A percentile compares a stretch with the other conserved stretches of the same genome.
These are phyloP conservation scores for Sporothrix inflata DNA, from an alignment of 2,329 filamentous ascomycete genomes.

Conservation along the genomic window DNA sequence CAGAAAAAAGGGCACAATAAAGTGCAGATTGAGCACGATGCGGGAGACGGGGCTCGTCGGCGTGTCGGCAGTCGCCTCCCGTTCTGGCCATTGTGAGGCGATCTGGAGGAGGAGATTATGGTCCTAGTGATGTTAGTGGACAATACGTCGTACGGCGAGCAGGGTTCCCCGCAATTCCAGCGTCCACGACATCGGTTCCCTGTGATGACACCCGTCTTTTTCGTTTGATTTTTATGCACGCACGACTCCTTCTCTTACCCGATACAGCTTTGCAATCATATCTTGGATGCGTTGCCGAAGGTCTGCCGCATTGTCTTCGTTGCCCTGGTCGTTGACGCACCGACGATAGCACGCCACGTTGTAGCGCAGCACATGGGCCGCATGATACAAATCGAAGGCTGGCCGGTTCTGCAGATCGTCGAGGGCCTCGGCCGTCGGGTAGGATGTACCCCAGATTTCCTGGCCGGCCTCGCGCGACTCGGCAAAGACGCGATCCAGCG, in stretches of 20 bases:
- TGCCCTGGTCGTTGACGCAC: background rate
- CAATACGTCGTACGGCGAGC: too few species aligned
- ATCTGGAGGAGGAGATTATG: background rate
- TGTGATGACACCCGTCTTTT: too few species aligned
- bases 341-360: background rate
- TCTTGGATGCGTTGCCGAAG: background rate
- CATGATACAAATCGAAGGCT: too few species aligned
- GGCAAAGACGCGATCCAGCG: too few species aligned
- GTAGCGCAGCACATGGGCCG: background rate
- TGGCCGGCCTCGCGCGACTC: too few species aligned
- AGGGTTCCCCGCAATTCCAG: background rate
- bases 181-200: too few species aligned
- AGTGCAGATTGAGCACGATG: background rate
- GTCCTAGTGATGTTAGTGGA: background rate
- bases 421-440: too few species aligned
- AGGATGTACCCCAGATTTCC: too few species aligned
- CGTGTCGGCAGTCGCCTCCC: background rate
- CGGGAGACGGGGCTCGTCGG: background rate
- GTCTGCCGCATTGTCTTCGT: too few species aligned
- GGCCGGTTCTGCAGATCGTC: too few species aligned
- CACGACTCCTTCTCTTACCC: background rate
- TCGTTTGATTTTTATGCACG: constrained; percentile 3
- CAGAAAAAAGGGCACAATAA: background rate
- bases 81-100: background rate
- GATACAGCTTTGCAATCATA: background rate